Conservation (phyloP, 2,329 filamentous ascomycete species). For the Pyrenochaeta sp. region DNA sequence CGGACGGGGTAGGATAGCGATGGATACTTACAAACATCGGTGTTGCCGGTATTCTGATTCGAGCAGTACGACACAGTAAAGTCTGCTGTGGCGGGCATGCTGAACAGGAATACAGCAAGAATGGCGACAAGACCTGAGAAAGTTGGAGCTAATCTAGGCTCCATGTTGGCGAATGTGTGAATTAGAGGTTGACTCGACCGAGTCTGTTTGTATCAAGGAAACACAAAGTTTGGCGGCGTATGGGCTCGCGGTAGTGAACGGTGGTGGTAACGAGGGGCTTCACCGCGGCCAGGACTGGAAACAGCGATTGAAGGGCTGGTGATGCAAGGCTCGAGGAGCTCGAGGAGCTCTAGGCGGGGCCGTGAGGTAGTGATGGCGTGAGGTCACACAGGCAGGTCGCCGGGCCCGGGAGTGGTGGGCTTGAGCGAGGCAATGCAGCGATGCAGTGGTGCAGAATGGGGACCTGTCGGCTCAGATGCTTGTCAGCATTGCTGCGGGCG, state of each 20-base stretch:
- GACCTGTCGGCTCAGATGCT: slow-evolving; percentile 22
- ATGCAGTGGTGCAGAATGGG: neutral
- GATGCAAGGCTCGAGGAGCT: slow-evolving; percentile 1
- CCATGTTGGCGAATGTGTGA: slow-evolving; percentile 23
- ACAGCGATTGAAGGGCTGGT: slow-evolving; percentile 29
- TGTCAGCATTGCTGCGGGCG: slow-evolving; percentile 33
- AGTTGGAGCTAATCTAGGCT: slow-evolving; percentile 9
- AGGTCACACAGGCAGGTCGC: slow-evolving; percentile 16
- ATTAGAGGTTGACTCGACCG: slow-evolving; percentile 7
- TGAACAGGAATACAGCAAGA: slow-evolving; percentile 26
- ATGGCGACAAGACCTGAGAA: slow-evolving; percentile 28
- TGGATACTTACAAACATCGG: slow-evolving; percentile 43
- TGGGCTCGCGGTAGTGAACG: slow-evolving; percentile 12
- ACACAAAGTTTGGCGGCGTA: neutral
- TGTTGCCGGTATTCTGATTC: slow-evolving; percentile 52
- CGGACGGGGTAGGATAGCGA: neutral
- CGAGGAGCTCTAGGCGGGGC: slow-evolving; percentile 9
- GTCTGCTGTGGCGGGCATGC: slow-evolving; percentile 21
- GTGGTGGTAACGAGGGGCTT: slow-evolving; percentile 10
- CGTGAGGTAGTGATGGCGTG: slow-evolving; percentile 13
- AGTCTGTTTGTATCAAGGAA: slow-evolving; percentile 7
- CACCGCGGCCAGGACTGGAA: slow-evolving; percentile 15
- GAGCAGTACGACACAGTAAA: slow-evolving; percentile 54
- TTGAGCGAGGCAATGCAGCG: slow-evolving; percentile 1
- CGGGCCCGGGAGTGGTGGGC: neutral